Evolutionary conservation across 2,329 filamentous ascomycete species (phyloP).

Genomic region (Colletotrichum cordylinicola): DNA sequence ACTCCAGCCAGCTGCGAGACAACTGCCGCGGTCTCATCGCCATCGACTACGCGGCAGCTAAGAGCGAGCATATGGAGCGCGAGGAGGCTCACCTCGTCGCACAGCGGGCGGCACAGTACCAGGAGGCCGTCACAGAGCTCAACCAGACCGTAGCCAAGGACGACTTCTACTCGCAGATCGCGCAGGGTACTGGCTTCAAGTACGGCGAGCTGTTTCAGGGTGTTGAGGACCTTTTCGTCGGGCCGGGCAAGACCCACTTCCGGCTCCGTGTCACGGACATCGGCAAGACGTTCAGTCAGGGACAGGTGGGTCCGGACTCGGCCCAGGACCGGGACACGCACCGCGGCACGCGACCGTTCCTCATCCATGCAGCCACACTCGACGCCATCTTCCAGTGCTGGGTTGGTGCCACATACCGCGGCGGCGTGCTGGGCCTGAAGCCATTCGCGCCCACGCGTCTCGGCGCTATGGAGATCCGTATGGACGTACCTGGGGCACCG

Average conservation of each 20-base stretch:
- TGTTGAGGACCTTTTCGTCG: background rate
- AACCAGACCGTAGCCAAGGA: background rate
- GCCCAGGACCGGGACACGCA: background rate
- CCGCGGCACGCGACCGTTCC: background rate
- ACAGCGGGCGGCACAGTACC: background rate
- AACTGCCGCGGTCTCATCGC: slow-evolving; percentile 1
- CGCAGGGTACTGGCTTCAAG: background rate
- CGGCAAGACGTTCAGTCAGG: background rate
- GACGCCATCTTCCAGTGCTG: slow-evolving; percentile 12
- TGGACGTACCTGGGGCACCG: background rate
- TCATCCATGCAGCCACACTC: background rate
- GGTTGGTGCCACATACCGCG: background rate
- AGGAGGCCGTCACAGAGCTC: background rate
- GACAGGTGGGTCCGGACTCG: background rate
- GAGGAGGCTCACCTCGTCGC: background rate
- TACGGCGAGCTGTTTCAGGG: background rate
- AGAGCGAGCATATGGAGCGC: background rate
- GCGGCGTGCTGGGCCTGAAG: background rate
- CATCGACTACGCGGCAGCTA: background rate
- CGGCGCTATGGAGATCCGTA: background rate
- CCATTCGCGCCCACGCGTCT: background rate
- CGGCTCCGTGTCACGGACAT: background rate
- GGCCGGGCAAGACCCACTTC: background rate
- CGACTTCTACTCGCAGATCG: background rate
- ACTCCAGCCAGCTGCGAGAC: background rate